Evolutionary conservation across 2,329 filamentous ascomycete genomes (phyloP).

Genomic region (Claviceps sp.): DNA sequence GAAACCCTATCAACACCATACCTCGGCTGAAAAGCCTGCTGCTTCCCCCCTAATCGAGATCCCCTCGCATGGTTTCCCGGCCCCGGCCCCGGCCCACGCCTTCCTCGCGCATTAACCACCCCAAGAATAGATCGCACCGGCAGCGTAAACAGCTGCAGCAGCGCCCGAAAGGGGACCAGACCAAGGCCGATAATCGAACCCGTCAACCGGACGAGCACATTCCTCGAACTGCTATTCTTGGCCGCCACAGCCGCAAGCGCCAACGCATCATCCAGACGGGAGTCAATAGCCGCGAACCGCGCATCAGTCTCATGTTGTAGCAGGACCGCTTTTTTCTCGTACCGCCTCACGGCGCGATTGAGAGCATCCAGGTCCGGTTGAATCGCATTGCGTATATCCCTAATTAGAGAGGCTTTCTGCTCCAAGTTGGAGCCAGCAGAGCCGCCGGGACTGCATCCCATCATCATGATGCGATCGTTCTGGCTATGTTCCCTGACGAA

Average conservation of each 20-base stretch:
- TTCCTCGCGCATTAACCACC: conserved; percentile 18
- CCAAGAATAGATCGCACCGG: conserved; percentile 27
- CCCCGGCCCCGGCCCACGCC: too few relatives aligned
- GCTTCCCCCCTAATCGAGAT: neutral
- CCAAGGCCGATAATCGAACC: conserved; percentile 22
- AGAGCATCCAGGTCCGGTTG: conserved; percentile 79
- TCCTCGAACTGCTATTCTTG: conserved; percentile 28
- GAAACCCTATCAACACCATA: conserved; percentile 24
- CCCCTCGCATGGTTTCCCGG: too few relatives aligned
- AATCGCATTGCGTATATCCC: conserved; percentile 50
- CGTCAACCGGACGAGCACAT: conserved; percentile 23
- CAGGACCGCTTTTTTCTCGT: conserved; percentile 76
- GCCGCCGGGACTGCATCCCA: conserved; percentile 6
- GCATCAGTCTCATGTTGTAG: conserved; percentile 65
- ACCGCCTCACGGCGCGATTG: conserved; percentile 75
- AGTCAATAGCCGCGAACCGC: conserved; percentile 58
- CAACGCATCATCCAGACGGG: conserved; percentile 61
- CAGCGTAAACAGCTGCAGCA: conserved; percentile 26
- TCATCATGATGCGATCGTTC: conserved; percentile 12
- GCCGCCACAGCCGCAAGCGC: conserved; percentile 68
- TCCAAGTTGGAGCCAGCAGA: conserved; percentile 18
- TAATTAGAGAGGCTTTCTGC: conserved; percentile 30
- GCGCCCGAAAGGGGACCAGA: conserved; percentile 28
- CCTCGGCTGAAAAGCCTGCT: conserved; percentile 12
- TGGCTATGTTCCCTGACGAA: conserved; percentile 14